These are phyloP conservation scores for Fusarium sp. DNA, from an alignment of 2,329 filamentous ascomycete species.

Conservation along the genomic window DNA sequence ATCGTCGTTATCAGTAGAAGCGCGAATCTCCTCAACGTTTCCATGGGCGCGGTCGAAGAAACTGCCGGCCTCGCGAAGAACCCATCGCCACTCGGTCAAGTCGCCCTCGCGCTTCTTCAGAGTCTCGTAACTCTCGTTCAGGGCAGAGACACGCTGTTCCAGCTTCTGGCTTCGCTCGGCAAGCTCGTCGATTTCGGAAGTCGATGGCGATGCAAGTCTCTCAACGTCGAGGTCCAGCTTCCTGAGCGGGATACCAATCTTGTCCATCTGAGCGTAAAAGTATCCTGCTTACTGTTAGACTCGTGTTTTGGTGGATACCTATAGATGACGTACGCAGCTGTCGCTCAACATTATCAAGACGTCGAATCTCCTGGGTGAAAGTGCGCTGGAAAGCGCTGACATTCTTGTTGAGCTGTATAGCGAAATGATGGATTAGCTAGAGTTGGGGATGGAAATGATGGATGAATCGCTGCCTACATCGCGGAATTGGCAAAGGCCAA, in stretches of 20 bases:
- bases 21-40: slow-evolving; percentile 95
- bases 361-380: slow-evolving; percentile 96
- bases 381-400: slow-evolving; percentile 96
- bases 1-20: slow-evolving; percentile 90
- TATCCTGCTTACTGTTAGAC: slow-evolving; percentile 73
- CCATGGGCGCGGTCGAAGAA: slow-evolving; percentile 98
- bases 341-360: slow-evolving; percentile 97
- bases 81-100: slow-evolving; percentile 98
- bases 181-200: slow-evolving; percentile 96
- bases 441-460: slow-evolving; percentile 19
- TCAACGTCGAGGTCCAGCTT: slow-evolving; percentile 93
- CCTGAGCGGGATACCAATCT: slow-evolving; percentile 85
- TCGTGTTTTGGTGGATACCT: slow-evolving; percentile 23
- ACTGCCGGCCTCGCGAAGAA: slow-evolving; percentile 92
- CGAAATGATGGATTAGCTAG: slow-evolving; percentile 33
- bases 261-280: slow-evolving; percentile 96
- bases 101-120: slow-evolving; percentile 98
- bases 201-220: slow-evolving; percentile 86
- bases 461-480: slow-evolving; percentile 75
- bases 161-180: slow-evolving; percentile 92
- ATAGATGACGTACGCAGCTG: slow-evolving; percentile 82
- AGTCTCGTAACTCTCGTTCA: slow-evolving; percentile 99
- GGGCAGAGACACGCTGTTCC: slow-evolving; percentile 88
- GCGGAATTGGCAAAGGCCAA: slow-evolving; percentile 96
- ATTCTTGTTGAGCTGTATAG: slow-evolving; percentile 84